phyloP scores from a whole-genome alignment of 2,329 filamentous ascomycete genomes.

The Epicoccum nigrum region DNA sequence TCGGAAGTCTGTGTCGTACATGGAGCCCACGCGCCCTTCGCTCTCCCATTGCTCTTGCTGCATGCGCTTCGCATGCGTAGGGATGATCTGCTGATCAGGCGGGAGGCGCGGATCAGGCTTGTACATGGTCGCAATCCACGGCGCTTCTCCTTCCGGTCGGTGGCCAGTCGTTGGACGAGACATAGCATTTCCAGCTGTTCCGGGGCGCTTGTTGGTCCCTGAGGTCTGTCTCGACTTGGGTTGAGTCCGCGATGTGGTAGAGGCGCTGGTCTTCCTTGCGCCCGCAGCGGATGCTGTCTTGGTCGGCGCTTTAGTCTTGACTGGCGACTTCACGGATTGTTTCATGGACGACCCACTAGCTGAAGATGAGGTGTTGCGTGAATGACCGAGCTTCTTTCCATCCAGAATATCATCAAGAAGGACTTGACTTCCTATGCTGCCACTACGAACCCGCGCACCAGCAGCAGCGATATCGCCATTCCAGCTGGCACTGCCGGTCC shows the following conservation, averaged over 20 bases:
- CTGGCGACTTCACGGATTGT: slow-evolving; percentile 42
- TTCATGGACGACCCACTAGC: slow-evolving; percentile 36
- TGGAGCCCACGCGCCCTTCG: slow-evolving; percentile 82
- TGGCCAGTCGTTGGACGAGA: slow-evolving; percentile 66
- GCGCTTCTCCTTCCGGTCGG: slow-evolving; percentile 89
- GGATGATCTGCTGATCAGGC: slow-evolving; percentile 92
- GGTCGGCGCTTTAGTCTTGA: slow-evolving; percentile 49
- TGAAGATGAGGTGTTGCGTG: slow-evolving; percentile 30
- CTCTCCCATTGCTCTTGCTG: slow-evolving; percentile 96
- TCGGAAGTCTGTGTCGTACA: slow-evolving; percentile 87
- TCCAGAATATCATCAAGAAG: slow-evolving; percentile 56
- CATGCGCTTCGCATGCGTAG: slow-evolving; percentile 87
- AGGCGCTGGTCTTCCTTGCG: slow-evolving; percentile 37
- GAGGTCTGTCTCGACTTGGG: slow-evolving; percentile 46
- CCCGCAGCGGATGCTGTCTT: slow-evolving; percentile 47
- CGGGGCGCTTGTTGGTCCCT: slow-evolving; percentile 58
- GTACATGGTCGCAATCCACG: slow-evolving; percentile 94
- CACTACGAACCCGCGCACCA: slow-evolving; percentile 72
- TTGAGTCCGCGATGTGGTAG: slow-evolving; percentile 27
- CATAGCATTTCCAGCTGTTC: slow-evolving; percentile 64
- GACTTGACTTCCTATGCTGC: slow-evolving; percentile 63
- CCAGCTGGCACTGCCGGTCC: slow-evolving; percentile 61
- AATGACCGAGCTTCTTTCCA: slow-evolving; percentile 24
- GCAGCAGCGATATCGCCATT: slow-evolving; percentile 65
- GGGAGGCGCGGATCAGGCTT: slow-evolving; percentile 93